Percentiles rank a stretch among this genome's conserved stretches.
Evolutionary conservation across 345 rosid species (phyloP).

Genomic region (Citrus maxima): DNA sequence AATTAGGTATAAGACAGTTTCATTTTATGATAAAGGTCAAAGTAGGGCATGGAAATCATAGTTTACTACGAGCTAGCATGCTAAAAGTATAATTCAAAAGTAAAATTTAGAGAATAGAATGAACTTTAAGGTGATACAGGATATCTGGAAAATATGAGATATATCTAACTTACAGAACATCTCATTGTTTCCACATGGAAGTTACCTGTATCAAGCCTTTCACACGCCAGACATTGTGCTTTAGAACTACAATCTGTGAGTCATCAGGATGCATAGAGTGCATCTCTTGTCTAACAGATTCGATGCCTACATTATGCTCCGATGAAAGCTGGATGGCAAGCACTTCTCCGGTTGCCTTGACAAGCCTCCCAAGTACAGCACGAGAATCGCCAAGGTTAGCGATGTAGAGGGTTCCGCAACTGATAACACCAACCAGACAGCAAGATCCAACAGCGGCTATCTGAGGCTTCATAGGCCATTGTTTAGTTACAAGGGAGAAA

Average conservation of each 20-base stretch:
- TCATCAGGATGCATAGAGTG: slow-evolving; percentile 88
- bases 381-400: slow-evolving; percentile 97
- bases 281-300: slow-evolving; percentile 92
- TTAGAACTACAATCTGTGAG: slow-evolving; percentile 73
- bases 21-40: neutral
- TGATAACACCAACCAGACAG: slow-evolving; percentile 81
- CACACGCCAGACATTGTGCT: slow-evolving; percentile 97
- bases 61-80: neutral
- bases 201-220: slow-evolving; percentile 94
- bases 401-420: slow-evolving; percentile 70
- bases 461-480: slow-evolving; percentile 90
- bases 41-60: neutral
- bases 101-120: neutral
- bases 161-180: neutral
- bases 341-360: slow-evolving; percentile 85
- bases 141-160: neutral
- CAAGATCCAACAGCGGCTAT: slow-evolving; percentile 99
- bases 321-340: slow-evolving; percentile 77
- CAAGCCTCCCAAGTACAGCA: slow-evolving; percentile 84
- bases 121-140: neutral
- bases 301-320: slow-evolving; percentile 86
- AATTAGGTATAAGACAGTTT: neutral
- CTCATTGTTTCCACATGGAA: neutral
- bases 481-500: slow-evolving; percentile 74
- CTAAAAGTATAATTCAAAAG: neutral